These are phyloP conservation scores for Podila epigama DNA, from an alignment of 192 early-diverging fungal genomes.

Conservation along the genomic window DNA sequence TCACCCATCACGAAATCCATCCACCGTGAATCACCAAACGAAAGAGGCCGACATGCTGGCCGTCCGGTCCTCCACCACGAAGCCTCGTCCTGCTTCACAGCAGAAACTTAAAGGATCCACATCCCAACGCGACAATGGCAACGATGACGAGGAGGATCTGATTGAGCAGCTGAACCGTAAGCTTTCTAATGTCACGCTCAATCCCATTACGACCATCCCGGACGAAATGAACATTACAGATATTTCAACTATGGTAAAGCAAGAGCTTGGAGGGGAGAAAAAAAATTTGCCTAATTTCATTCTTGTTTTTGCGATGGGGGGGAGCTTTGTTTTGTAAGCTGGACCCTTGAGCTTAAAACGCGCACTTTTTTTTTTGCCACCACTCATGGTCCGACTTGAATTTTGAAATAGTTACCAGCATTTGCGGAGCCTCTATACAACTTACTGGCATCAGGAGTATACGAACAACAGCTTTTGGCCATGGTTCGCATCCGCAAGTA, in stretches of 20 bases:
- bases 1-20: background rate
- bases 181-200: conserved; percentile 44
- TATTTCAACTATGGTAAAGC: conserved; percentile 49
- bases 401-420: conserved; percentile 25
- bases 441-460: conserved; percentile 33
- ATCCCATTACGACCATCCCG: conserved; percentile 32
- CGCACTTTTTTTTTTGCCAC: background rate
- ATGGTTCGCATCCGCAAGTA: conserved; percentile 52
- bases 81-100: conserved; percentile 25
- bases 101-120: conserved; percentile 39
- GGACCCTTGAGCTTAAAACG: background rate
- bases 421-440: conserved; percentile 49
- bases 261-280: too few relatives aligned
- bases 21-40: background rate
- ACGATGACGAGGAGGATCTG: conserved; percentile 45
- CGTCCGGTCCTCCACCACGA: conserved; percentile 10
- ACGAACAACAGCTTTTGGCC: conserved; percentile 40
- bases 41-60: conserved; percentile 10
- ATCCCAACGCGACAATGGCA: conserved; percentile 25
- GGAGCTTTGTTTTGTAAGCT: background rate
- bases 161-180: conserved; percentile 49
- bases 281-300: conserved; percentile 1
- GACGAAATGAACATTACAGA: conserved; percentile 48
- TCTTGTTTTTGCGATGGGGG: background rate
- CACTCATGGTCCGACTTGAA: background rate